Evolutionary conservation across 306 rosid species (phyloP), one percentile per base, ranked within the genome.

Genomic region (Ziziphus jujuba): DNA sequence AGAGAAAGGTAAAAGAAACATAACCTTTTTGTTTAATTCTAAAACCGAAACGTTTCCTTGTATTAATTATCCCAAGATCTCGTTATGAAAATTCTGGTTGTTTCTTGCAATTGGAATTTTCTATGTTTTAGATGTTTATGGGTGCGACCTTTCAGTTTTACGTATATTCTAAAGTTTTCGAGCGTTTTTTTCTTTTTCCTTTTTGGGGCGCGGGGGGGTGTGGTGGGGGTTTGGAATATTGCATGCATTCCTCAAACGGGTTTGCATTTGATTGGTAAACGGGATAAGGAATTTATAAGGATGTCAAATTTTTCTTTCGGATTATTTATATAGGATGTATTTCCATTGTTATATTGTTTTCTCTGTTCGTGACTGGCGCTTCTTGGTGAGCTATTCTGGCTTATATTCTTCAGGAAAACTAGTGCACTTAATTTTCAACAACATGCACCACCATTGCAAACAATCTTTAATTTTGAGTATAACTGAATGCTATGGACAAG

Each of bases 1-100:
- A 89, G 84, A 33, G 86, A 87, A 22, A 92, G 98, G 98, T 87
- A 59, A 40, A 5, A 3, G 3, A 25, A 25, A 21, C 20, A 6
- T 40, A 49, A 12, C 54, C 31, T 6, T 57, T 67, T 9, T 35
- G 11, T 9, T 40, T 45, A 50, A 50, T 50, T 20, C 7, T 50
- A 8, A 3, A 47, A 50, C 22, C 22, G 1, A 16, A 16, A 7
- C 20, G 20, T 49, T 20, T 36, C 36, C 17, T 2, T 19, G 11
- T 22, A 16, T 43, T 67, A n/a, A n/a, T n/a, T n/a, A n/a, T n/a
- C 28, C 55, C 34, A 44, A 33, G 61, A 69, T 76, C 61, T 76
- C 63, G 4, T 66, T 47, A 34, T 9, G 7, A 16, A 62, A 45
- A 12, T 44, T 44, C 33, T 22, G 59, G 31, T 55, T 55, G 59